A percentile compares a stretch with the other conserved stretches of the same genome.
Conservation (phyloP, 2,329 filamentous ascomycete genomes). For the Drechslera avenae region DNA sequence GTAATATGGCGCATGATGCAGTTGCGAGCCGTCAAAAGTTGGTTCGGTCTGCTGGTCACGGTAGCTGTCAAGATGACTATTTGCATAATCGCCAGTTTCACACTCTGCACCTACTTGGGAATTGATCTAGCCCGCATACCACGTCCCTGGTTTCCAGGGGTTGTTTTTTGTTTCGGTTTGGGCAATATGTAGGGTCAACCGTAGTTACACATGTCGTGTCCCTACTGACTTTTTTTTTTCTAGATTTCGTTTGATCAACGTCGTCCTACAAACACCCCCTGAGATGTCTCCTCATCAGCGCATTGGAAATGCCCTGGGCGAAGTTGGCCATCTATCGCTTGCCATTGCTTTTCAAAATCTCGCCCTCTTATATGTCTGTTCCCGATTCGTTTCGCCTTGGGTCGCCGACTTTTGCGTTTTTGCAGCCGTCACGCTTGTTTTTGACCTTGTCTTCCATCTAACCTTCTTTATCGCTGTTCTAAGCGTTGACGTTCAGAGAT, state of each 20-base stretch:
- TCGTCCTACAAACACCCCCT: conserved; percentile 72
- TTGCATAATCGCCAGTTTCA: conserved; percentile 79
- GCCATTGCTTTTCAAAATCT: conserved; percentile 72
- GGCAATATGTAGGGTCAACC: conserved; percentile 65
- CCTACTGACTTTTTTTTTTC: conserved; percentile 15
- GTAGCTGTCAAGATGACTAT: conserved; percentile 72
- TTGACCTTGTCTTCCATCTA: conserved; percentile 78
- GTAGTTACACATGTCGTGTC: background rate
- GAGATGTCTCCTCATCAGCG: conserved; percentile 71
- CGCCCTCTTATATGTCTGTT: conserved; percentile 68
- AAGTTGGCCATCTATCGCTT: conserved; percentile 72
- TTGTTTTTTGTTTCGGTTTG: conserved; percentile 76
- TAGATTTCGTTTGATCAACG: conserved; percentile 74
- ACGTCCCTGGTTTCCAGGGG: conserved; percentile 73
- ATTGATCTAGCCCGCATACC: conserved; percentile 78
- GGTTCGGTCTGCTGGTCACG: conserved; percentile 72
- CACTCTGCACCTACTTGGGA: conserved; percentile 75
- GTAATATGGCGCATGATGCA: conserved; percentile 70
- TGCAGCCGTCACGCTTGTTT: conserved; percentile 72
- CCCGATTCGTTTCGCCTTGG: conserved; percentile 69
- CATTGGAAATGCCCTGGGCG: conserved; percentile 74
- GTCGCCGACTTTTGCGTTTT: conserved; percentile 79
- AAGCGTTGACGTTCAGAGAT: conserved; percentile 76
- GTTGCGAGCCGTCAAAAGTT: conserved; percentile 75
- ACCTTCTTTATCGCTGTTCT: conserved; percentile 82